phyloP scores from a whole-genome alignment of 2,329 filamentous ascomycete species.

The Fusarium begoniae region DNA sequence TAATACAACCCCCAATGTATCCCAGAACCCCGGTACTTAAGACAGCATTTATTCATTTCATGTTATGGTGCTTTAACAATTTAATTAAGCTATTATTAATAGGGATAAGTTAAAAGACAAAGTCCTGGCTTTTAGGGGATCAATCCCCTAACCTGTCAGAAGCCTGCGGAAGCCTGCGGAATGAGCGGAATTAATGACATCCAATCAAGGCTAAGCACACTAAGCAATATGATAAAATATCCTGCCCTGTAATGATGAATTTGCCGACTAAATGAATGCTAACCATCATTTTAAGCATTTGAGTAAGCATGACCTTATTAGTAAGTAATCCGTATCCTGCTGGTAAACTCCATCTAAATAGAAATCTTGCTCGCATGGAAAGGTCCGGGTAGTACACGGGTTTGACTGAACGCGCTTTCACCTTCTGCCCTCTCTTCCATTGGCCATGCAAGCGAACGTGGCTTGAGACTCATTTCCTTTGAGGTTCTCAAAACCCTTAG shows the following conservation, averaged over 20 bases:
- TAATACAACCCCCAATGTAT: too few species aligned
- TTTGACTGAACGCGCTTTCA: accelerated
- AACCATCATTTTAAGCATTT: neutral
- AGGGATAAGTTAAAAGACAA: neutral
- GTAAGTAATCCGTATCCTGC: too few species aligned
- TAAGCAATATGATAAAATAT: accelerated
- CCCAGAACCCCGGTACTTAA: too few species aligned
- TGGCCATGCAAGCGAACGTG: neutral
- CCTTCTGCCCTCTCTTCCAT: neutral
- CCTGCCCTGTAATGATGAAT: neutral
- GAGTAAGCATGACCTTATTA: neutral
- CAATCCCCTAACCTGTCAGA: too few species aligned
- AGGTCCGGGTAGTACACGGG: too few species aligned
- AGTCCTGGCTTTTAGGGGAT: neutral
- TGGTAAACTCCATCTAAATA: accelerated
- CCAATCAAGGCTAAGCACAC: neutral
- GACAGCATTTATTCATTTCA: too few species aligned
- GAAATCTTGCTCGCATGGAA: neutral
- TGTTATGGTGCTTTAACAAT: neutral
- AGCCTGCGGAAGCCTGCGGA: neutral
- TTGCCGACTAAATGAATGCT: too few species aligned
- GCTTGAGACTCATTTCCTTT: neutral
- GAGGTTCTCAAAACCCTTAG: accelerated
- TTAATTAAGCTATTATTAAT: accelerated
- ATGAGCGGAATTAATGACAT: neutral